These are phyloP conservation scores for Vaccinium vitisidaea DNA, from an alignment of 148 eudicot genomes.

Conservation along the genomic window DNA sequence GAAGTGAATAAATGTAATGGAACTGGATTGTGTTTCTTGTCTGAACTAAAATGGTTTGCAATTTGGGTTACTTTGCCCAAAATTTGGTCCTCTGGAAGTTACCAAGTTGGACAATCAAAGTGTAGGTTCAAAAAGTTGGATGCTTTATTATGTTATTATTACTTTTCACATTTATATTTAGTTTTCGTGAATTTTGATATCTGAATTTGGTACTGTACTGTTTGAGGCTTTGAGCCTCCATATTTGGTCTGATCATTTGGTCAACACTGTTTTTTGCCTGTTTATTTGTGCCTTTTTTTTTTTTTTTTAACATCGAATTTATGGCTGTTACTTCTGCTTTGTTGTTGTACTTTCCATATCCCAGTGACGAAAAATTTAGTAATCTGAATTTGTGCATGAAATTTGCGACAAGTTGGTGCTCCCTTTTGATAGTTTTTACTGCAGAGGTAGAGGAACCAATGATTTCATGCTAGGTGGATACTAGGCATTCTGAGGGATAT, in stretches of 20 bases:
- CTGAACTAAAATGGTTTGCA: neutral
- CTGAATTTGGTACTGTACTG: neutral
- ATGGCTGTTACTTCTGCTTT: neutral
- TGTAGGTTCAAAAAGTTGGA: no score
- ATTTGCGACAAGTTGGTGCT: conserved; percentile 21
- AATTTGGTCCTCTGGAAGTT: neutral
- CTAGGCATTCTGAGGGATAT: conserved; percentile 39
- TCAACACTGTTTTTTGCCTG: neutral
- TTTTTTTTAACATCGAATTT: neutral
- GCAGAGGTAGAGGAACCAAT: conserved; percentile 34
- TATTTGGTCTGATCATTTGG: neutral
- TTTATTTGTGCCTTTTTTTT: neutral
- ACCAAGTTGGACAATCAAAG: neutral
- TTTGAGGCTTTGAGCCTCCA: neutral
- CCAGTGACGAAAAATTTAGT: conserved; percentile 41
- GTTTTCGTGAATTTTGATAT: neutral
- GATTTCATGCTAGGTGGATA: conserved; percentile 22
- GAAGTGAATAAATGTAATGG: neutral
- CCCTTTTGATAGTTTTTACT: conserved; percentile 21
- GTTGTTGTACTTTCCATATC: conserved; percentile 8
- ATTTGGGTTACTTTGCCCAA: neutral
- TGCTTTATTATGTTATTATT: no score
- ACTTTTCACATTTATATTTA: no score
- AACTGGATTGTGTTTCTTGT: neutral
- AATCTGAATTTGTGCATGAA: conserved; percentile 27